Percentiles rank a stretch among this genome's conserved stretches.
These are phyloP conservation scores for Cryptosporidium sp. DNA, from an alignment of 169 alveolate species.

Conservation along the genomic window DNA sequence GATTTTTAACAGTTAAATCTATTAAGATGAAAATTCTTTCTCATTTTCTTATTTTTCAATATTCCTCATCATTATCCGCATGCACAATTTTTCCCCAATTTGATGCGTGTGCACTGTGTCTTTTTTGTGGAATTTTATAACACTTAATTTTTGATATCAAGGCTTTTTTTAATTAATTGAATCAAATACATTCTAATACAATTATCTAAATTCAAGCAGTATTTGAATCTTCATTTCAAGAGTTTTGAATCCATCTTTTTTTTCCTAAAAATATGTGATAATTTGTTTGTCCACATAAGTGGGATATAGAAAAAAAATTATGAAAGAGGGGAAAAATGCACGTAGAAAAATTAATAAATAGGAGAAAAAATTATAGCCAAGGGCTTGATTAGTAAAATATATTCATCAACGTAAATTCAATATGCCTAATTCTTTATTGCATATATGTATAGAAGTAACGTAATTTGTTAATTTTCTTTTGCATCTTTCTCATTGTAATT, in stretches of 20 bases:
- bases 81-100: neutral
- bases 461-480: neutral
- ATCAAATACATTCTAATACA: neutral
- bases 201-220: too few relatives aligned
- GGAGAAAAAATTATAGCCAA: too few relatives aligned
- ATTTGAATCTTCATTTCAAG: too few relatives aligned
- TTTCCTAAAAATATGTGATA: too few relatives aligned
- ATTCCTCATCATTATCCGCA: neutral
- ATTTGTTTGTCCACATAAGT: neutral
- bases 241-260: too few relatives aligned
- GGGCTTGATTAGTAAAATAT: neutral
- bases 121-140: neutral
- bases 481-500: neutral
- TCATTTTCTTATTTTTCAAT: neutral
- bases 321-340: neutral
- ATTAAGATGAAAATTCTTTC: neutral
- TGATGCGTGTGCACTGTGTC: conserved; percentile 28
- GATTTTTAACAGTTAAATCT: neutral
- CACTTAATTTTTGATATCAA: too few relatives aligned
- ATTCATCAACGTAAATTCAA: neutral
- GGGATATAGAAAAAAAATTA: neutral
- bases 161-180: too few relatives aligned
- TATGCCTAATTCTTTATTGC: neutral
- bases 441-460: too few relatives aligned
- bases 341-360: neutral